Base-by-base conservation (phyloP, 305 asterid genomes). In the Ilex paraguariensis region DNA sequence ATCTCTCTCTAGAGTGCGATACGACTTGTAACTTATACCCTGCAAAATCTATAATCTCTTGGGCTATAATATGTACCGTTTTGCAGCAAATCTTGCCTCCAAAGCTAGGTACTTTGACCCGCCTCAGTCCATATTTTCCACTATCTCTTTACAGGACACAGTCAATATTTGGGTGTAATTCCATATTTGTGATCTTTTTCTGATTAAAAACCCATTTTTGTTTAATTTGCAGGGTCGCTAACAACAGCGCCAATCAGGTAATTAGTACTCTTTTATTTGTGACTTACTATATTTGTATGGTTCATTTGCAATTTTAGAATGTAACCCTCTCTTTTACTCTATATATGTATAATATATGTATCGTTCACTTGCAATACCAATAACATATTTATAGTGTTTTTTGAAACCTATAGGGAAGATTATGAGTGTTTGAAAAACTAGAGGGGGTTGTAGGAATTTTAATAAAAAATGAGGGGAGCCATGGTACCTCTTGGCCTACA, bases 31-130 rank as follows among this genome's bases (percentile, higher is more conserved):
- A 21, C 28, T 21, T 21, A 21, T 21, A 21, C 28, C 28, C 6
- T 4, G 9, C 42, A 36, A 36, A 36, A 49, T 49, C 13, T 49
- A 49, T 12, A 49, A 5, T 12, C 36, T 49, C 40, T 57, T 11
- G 31, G 48, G 28, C 44, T 48, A 17, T 57, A 71, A 10, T 21
- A 87, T 86, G 96, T 81, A 86, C 61, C 87, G 95, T 32, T 82
- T 84, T 64, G 88, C 87, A 63, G 85, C 88, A 60, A 88, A 84
- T 73, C 83, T 88, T 57, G 91, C 86, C 56, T 84, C 92, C 57
- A 86, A 86, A 72, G 87, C 92, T 77, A 79, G 88, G 96, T 86
- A 76, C 40, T 30, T 21, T 39, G 45, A 7, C 12, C 54, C 33
- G 7, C 6, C 16, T 49, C 30, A 54, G 5, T 15, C 33, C 58